Percentiles rank a stretch among this genome's conserved stretches.
Conservation (phyloP, 2,329 filamentous ascomycete species). For the Fusarium abutilonis region DNA sequence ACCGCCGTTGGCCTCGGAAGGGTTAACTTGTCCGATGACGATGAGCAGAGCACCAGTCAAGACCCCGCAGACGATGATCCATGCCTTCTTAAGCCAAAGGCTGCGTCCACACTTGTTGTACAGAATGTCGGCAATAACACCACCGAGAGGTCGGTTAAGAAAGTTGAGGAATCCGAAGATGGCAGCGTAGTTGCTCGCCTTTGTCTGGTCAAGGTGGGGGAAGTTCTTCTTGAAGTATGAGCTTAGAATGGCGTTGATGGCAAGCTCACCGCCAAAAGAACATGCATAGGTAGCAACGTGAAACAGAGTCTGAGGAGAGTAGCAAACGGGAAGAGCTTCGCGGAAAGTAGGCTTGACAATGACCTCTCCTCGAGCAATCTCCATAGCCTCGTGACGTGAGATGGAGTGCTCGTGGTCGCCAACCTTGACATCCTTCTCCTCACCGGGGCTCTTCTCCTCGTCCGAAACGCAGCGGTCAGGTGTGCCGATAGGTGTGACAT, state of each 20-base stretch:
- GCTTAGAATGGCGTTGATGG: slow-evolving; percentile 68
- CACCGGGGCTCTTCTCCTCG: slow-evolving; percentile 50
- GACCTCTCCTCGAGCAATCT: slow-evolving; percentile 63
- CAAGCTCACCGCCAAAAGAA: slow-evolving; percentile 70
- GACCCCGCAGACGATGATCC: slow-evolving; percentile 65
- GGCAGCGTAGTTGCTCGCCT: slow-evolving; percentile 69
- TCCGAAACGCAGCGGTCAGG: slow-evolving; percentile 50
- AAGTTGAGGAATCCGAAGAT: slow-evolving; percentile 82
- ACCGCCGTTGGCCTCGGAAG: slow-evolving; percentile 59
- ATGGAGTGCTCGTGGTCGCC: slow-evolving; percentile 59
- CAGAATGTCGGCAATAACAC: slow-evolving; percentile 63
- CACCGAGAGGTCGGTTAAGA: slow-evolving; percentile 72
- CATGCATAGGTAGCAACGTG: slow-evolving; percentile 68
- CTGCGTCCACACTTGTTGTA: slow-evolving; percentile 54
- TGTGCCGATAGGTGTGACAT: slow-evolving; percentile 63
- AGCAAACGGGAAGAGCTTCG: slow-evolving; percentile 57
- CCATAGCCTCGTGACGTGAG: slow-evolving; percentile 62
- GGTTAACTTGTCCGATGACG: slow-evolving; percentile 70
- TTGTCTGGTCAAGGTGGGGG: slow-evolving; percentile 64
- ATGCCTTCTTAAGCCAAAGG: slow-evolving; percentile 55
- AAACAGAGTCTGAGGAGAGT: slow-evolving; percentile 65
- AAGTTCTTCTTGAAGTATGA: slow-evolving; percentile 70
- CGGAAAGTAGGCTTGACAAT: slow-evolving; percentile 66
- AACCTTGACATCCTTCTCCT: slow-evolving; percentile 50
- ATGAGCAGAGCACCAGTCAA: slow-evolving; percentile 69